Evolutionary conservation across 768 basidiomycete genomes (phyloP), one percentile per base, ranked within the genome.

Genomic region (Lyophyllum atratum): DNA sequence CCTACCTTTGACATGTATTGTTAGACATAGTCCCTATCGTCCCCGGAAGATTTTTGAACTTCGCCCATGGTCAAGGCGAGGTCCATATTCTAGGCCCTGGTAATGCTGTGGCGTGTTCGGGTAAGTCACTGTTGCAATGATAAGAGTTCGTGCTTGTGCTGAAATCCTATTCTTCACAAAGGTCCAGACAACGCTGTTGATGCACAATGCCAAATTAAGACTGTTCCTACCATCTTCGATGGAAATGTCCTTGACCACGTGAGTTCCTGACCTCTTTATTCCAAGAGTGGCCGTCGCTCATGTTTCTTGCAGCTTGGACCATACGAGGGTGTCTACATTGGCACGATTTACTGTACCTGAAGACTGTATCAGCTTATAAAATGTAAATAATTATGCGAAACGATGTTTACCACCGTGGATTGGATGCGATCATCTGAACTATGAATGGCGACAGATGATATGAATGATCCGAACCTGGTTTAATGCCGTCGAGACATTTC

Each of bases 181-280:
- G 82, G 80, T 0, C 70, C 84, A 54, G 87, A 89, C 64, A 80
- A 89, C 58, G 75, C 75, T 5, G 78, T 74, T 14, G 82, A 84
- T 53, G 21, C 73, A 12, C 71, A 81, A 53, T 89, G 88, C 69
- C 79, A 79, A 29, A 80, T 83, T 52, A 62, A 66, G 37, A 75
- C 78, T 4, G 86, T 87, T 11, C 83, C 84, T 1, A 82, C 78
- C 60, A 67, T 89, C 51, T 62, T 83, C 10, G 72, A 64, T 3
- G 78, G 82, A 24, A 67, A 84, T 53, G 72, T 83, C 44, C 49
- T 79, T 6, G 64, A 89, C 64, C 88, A 90, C 68, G 74, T 77
- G 52, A 57, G 74, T 65, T n/a, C 10, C 21, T 11, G 33, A 8
- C 11, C 6, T 47, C 5, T 46, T 39, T 15, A 12, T 15, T 11